These are phyloP conservation scores for Escovopsis sp. DNA, from an alignment of 2,329 filamentous ascomycete species.

Conservation along the genomic window DNA sequence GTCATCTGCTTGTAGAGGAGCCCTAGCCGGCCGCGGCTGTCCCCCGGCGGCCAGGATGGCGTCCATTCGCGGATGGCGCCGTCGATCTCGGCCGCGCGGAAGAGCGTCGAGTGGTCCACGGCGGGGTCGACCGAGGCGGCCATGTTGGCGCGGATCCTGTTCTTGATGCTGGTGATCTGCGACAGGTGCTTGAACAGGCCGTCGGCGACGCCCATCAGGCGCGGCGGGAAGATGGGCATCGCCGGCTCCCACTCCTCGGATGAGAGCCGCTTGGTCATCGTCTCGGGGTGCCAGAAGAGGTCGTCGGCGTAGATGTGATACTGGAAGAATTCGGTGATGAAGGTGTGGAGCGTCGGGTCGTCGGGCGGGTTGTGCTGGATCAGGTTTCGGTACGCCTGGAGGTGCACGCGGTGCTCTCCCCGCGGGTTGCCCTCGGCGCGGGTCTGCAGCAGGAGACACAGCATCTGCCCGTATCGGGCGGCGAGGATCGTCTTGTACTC, in stretches of 20 bases:
- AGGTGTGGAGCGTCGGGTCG: conserved; percentile 49
- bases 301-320: conserved; percentile 63
- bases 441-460: conserved; percentile 45
- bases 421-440: conserved; percentile 39
- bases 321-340: conserved; percentile 67
- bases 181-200: conserved; percentile 67
- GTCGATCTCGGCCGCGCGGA: conserved; percentile 62
- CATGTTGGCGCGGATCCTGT: conserved; percentile 57
- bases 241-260: conserved; percentile 29
- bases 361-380: conserved; percentile 47
- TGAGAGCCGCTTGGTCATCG: conserved; percentile 22
- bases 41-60: conserved; percentile 43
- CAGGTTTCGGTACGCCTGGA: conserved; percentile 59
- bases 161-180: conserved; percentile 63
- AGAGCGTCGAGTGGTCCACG: conserved; percentile 59
- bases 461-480: conserved; percentile 47
- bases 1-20: conserved; percentile 51
- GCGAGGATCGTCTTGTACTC: conserved; percentile 33
- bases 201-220: conserved; percentile 69
- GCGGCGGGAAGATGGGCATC: conserved; percentile 29
- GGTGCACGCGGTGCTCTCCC: conserved; percentile 67
- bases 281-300: conserved; percentile 35
- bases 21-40: conserved; percentile 40
- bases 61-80: conserved; percentile 60
- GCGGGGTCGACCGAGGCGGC: conserved; percentile 45